Evolutionary conservation across 2,329 filamentous ascomycete species (phyloP).

Genomic region (Sporothrix curviconia): DNA sequence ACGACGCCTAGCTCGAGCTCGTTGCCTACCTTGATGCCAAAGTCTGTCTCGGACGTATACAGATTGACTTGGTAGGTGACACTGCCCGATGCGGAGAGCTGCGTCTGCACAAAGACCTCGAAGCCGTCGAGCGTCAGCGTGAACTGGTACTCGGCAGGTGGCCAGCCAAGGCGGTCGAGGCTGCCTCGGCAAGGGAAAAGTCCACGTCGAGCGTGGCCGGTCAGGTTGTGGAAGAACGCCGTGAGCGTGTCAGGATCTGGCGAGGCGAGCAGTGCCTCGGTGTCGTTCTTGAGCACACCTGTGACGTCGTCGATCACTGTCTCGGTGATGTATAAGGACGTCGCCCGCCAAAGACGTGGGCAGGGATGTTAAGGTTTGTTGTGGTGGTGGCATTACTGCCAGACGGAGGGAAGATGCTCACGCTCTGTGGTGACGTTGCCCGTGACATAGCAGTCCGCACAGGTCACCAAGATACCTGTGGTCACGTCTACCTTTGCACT

Average conservation of each 20-base stretch:
- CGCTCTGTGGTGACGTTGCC: constrained; percentile 2
- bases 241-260: constrained; percentile 23
- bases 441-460: constrained; percentile 15
- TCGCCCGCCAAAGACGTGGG: not conserved
- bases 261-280: constrained; percentile 12
- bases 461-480: not conserved
- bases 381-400: not conserved
- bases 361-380: constrained; percentile 2
- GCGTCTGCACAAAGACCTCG: constrained; percentile 45
- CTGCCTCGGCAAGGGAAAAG: constrained; percentile 36
- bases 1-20: constrained; percentile 40
- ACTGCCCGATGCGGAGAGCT: constrained; percentile 35
- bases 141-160: constrained; percentile 38
- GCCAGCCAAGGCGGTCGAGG: constrained; percentile 16
- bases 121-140: constrained; percentile 43
- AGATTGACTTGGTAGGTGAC: constrained; percentile 43
- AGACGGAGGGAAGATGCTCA: not conserved
- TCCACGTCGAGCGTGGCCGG: constrained; percentile 28
- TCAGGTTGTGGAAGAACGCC: constrained; percentile 2
- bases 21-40: constrained; percentile 35
- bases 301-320: constrained; percentile 15
- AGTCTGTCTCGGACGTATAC: constrained; percentile 37
- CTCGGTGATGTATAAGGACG: constrained; percentile 11
- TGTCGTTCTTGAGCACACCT: constrained; percentile 29
- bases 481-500: not conserved